These are phyloP conservation scores for Coemansia sp. DNA, from an alignment of 192 early-diverging fungal species.

Conservation along the genomic window DNA sequence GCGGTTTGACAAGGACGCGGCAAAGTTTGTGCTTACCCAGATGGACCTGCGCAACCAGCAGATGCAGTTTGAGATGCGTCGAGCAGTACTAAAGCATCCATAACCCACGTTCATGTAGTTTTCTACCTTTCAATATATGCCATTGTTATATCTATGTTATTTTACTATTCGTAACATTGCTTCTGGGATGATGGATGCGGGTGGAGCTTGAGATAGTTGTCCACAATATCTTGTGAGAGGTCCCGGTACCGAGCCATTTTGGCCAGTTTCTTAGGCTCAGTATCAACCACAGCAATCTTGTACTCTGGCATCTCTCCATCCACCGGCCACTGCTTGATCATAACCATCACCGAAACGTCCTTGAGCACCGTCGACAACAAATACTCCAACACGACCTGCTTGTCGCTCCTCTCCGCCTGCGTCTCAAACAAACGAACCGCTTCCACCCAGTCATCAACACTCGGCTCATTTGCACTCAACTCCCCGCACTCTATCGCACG, in stretches of 20 bases:
- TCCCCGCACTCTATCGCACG: conserved; percentile 26
- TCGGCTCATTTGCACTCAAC: conserved; percentile 14
- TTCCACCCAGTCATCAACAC: conserved; percentile 34
- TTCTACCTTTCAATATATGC: not conserved
- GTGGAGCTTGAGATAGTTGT: conserved; percentile 36
- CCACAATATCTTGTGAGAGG: conserved; percentile 60
- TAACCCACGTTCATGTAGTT: not conserved
- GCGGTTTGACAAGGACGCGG: conserved; percentile 51
- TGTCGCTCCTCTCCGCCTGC: conserved; percentile 6
- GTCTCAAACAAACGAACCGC: conserved; percentile 19
- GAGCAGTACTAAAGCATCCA: conserved; percentile 5
- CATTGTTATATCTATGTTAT: not conserved
- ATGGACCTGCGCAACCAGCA: conserved; percentile 45
- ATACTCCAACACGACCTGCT: conserved; percentile 64
- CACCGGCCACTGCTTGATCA: conserved; percentile 19
- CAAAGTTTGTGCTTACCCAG: conserved; percentile 47
- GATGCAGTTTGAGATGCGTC: conserved; percentile 54
- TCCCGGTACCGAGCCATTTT: conserved; percentile 60
- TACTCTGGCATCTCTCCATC: conserved; percentile 17
- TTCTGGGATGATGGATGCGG: conserved; percentile 20
- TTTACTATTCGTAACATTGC: conserved; percentile 23
- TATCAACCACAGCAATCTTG: conserved; percentile 61
- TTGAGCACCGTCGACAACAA: conserved; percentile 73
- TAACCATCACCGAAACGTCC: conserved; percentile 72
- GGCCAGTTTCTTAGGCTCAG: conserved; percentile 67